Evolutionary conservation across 1,284 basidiomycete genomes (phyloP).

Genomic region (Ustilago hordei): DNA sequence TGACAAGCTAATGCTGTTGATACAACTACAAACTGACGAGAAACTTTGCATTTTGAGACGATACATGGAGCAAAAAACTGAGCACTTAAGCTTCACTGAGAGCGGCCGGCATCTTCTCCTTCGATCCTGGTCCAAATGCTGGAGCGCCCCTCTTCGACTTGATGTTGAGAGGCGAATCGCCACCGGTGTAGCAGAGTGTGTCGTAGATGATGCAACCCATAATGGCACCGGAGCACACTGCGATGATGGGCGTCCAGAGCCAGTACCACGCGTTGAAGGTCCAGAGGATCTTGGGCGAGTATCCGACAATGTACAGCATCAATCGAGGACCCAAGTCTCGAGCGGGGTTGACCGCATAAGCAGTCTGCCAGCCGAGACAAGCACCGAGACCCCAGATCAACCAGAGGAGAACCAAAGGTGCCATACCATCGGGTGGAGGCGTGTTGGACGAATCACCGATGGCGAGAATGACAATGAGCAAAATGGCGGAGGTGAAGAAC

Average conservation of each 20-base stretch:
- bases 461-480: constrained; percentile 59
- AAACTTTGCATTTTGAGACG: background rate
- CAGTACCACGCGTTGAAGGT: constrained; percentile 78
- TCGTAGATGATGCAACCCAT: constrained; percentile 70
- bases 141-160: constrained; percentile 15
- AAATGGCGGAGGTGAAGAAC: constrained; percentile 53
- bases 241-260: constrained; percentile 77
- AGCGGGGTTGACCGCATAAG: constrained; percentile 77
- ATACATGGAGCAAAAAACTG: background rate
- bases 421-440: constrained; percentile 73
- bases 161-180: constrained; percentile 65
- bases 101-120: constrained; percentile 49
- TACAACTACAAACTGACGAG: constrained; percentile 14
- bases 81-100: constrained; percentile 32
- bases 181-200: constrained; percentile 69
- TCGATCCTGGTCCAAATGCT: constrained; percentile 21
- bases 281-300: constrained; percentile 72
- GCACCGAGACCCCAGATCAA: constrained; percentile 74
- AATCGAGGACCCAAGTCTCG: constrained; percentile 77
- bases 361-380: constrained; percentile 75
- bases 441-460: constrained; percentile 70
- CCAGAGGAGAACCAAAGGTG: constrained; percentile 75
- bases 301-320: constrained; percentile 76
- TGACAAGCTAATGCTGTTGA: background rate
- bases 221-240: constrained; percentile 64